Conservation (phyloP, 2,329 filamentous ascomycete species). For the Aspergillaceae sp. region DNA sequence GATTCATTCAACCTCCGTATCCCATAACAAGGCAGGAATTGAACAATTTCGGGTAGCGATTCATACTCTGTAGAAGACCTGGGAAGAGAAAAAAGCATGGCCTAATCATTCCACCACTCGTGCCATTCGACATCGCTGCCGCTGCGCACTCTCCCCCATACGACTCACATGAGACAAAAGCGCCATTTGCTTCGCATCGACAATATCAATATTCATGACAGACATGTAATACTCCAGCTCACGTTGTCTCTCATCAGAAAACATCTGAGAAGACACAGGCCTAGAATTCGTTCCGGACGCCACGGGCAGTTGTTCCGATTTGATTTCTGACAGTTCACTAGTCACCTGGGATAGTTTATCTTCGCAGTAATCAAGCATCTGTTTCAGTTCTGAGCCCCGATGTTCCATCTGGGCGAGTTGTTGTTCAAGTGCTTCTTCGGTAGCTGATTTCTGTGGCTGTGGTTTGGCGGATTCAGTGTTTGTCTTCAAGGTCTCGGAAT, state of each 20-base stretch:
- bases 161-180: neutral
- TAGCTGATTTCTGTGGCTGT: neutral
- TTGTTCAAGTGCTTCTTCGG: neutral
- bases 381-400: neutral
- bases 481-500: neutral
- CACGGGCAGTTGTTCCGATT: neutral
- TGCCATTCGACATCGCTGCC: neutral
- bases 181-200: neutral
- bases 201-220: neutral
- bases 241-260: neutral
- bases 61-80: no score
- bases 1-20: no score
- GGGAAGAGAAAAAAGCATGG: no score
- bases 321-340: neutral
- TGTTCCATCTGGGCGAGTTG: neutral
- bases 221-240: neutral
- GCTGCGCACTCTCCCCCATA: neutral
- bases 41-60: no score
- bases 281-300: neutral
- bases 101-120: neutral
- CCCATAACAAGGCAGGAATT: no score
- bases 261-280: neutral
- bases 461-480: neutral
- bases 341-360: neutral
- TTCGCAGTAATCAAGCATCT: neutral